Evolutionary conservation across 73 alveolate species (phyloP).

Genomic region (Symbiodinium natans): DNA sequence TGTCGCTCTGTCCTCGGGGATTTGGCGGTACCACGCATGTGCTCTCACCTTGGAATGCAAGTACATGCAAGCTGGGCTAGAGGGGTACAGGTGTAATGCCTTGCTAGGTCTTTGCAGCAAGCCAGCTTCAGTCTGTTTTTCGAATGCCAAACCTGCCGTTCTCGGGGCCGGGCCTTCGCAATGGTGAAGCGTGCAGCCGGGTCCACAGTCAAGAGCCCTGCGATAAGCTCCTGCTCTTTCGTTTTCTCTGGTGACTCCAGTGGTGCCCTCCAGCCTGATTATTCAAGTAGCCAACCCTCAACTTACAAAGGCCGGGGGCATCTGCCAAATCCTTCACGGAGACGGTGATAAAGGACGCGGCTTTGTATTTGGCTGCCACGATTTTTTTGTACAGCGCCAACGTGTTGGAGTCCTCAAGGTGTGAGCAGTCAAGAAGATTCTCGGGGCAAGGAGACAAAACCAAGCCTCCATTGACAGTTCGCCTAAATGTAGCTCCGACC

Average conservation of each 20-base stretch:
- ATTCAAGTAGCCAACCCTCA: neutral
- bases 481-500: neutral
- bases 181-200: conserved; percentile 96
- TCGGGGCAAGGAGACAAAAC: neutral
- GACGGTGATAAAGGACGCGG: conserved; percentile 84
- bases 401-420: conserved; percentile 95
- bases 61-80: neutral
- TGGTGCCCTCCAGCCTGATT: neutral
- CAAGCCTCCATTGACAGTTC: neutral
- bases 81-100: neutral
- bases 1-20: neutral
- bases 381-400: conserved; percentile 96
- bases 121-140: neutral
- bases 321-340: conserved; percentile 4
- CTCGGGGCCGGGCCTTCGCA: conserved; percentile 70
- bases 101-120: neutral
- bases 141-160: too few relatives aligned
- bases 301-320: neutral
- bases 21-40: neutral
- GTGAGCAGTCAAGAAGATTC: too few relatives aligned
- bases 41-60: neutral
- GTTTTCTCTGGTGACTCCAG: neutral
- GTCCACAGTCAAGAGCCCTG: conserved; percentile 95
- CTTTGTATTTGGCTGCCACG: conserved; percentile 95
- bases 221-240: conserved; percentile 1